Evolutionary conservation across 2,329 filamentous ascomycete genomes (phyloP).

Genomic region (Sarocladium strictum): DNA sequence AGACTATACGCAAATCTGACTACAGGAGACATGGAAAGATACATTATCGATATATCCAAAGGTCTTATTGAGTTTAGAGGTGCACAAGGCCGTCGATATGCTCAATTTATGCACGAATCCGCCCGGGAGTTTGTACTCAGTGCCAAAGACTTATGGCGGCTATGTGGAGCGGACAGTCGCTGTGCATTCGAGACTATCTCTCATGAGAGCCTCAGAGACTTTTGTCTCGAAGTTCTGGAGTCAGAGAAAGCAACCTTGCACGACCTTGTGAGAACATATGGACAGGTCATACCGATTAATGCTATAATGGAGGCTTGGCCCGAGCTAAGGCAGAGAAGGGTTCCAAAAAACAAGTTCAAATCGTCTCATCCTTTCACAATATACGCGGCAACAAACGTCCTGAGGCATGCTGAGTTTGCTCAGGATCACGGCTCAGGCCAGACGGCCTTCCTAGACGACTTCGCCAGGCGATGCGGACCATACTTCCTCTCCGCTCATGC

Average conservation of each 20-base stretch:
- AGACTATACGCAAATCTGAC: slow-evolving; percentile 35
- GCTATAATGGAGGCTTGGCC: too few species aligned
- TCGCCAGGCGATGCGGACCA: neutral
- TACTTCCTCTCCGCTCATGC: neutral
- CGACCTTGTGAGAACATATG: neutral
- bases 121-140: slow-evolving; percentile 39
- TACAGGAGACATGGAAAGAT: slow-evolving; percentile 26
- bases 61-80: neutral
- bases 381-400: neutral
- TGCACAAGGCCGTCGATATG: neutral
- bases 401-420: neutral
- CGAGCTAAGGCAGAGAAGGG: neutral
- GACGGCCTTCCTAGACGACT: neutral
- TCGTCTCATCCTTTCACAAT: neutral
- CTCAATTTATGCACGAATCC: slow-evolving; percentile 48
- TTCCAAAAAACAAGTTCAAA: neutral
- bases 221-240: neutral
- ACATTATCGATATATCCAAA: slow-evolving; percentile 1
- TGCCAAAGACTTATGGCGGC: slow-evolving; percentile 19
- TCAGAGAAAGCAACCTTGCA: neutral
- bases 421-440: neutral
- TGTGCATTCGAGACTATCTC: neutral
- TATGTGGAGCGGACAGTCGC: neutral
- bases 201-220: neutral
- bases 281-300: neutral